Evolutionary conservation across 208 protist species (phyloP).

Genomic region (Trypanosoma avium): DNA sequence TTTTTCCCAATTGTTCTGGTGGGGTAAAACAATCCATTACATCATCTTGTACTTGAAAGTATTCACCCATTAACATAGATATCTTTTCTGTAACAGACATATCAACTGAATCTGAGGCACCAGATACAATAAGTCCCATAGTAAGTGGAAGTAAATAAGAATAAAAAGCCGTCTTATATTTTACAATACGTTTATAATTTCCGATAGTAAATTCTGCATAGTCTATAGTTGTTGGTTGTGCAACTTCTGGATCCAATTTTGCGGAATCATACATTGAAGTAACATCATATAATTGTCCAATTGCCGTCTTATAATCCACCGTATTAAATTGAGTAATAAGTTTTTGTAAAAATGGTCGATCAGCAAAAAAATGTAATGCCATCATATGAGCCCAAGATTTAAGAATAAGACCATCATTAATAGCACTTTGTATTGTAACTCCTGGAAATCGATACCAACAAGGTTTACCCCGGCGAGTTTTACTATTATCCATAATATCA

Average conservation of each 20-base stretch:
- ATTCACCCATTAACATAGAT: conserved; percentile 95
- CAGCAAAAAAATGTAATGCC: conserved; percentile 91
- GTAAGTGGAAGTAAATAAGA: conserved; percentile 96
- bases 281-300: conserved; percentile 96
- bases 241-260: conserved; percentile 78
- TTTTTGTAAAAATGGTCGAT: conserved; percentile 80
- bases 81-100: conserved; percentile 73
- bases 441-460: conserved; percentile 94
- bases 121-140: conserved; percentile 92
- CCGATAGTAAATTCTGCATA: conserved; percentile 84
- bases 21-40: conserved; percentile 97
- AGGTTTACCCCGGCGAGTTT: conserved; percentile 93
- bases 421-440: conserved; percentile 92
- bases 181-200: conserved; percentile 93
- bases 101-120: conserved; percentile 53
- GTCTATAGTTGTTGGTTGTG: conserved; percentile 66
- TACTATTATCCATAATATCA: conserved; percentile 97
- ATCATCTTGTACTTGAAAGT: conserved; percentile 98
- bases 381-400: conserved; percentile 91
- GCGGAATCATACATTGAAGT: conserved; percentile 91
- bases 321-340: conserved; percentile 93
- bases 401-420: conserved; percentile 97
- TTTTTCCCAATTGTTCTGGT: conserved; percentile 95
- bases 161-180: conserved; percentile 98
- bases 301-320: conserved; percentile 92